Percentiles rank a stretch among this genome's conserved stretches.
Conservation (phyloP, 495 filamentous ascomycete genomes). For the Tuber calosporum region DNA sequence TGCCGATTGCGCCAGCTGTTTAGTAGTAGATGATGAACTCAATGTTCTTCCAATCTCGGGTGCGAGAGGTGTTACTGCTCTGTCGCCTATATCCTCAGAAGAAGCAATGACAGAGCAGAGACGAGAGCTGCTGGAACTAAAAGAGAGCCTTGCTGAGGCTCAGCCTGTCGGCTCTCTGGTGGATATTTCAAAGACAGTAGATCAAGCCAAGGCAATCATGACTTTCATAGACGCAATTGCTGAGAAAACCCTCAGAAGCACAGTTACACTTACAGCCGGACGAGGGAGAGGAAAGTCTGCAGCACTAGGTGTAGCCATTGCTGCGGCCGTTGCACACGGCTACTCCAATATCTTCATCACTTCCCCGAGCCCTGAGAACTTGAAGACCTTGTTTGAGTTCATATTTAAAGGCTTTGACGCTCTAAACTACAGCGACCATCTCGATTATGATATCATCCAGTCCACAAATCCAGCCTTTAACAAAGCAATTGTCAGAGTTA, state of each 20-base stretch:
- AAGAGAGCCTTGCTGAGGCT: conserved; percentile 74
- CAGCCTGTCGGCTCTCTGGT: conserved; percentile 80
- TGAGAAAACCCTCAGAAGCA: conserved; percentile 90
- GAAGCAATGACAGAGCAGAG: conserved; percentile 58
- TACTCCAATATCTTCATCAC: conserved; percentile 99
- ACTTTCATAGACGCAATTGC: conserved; percentile 95
- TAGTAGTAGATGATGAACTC: conserved; percentile 95
- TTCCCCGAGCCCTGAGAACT: conserved; percentile 93
- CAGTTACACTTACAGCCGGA: conserved; percentile 85
- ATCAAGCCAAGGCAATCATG: conserved; percentile 89
- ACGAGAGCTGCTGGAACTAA: conserved; percentile 76
- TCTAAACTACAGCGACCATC: conserved; percentile 82
- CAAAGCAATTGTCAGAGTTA: conserved; percentile 95
- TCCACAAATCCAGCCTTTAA: conserved; percentile 98
- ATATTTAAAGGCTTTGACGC: conserved; percentile 98
- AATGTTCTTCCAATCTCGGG: conserved; percentile 97
- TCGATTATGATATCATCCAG: conserved; percentile 96
- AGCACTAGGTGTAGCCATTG: conserved; percentile 85
- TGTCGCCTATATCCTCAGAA: conserved; percentile 64
- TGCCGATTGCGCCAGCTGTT: conserved; percentile 84
- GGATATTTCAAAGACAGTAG: conserved; percentile 76
- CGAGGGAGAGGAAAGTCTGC: conserved; percentile 97
- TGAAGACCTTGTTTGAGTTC: conserved; percentile 97
- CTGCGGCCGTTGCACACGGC: conserved; percentile 87
- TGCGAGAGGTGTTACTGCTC: conserved; percentile 78